Percentiles rank a stretch among this genome's conserved stretches.
Evolutionary conservation across 352 stramenopile species (phyloP).

Genomic region (Globisporangium paddicum): DNA sequence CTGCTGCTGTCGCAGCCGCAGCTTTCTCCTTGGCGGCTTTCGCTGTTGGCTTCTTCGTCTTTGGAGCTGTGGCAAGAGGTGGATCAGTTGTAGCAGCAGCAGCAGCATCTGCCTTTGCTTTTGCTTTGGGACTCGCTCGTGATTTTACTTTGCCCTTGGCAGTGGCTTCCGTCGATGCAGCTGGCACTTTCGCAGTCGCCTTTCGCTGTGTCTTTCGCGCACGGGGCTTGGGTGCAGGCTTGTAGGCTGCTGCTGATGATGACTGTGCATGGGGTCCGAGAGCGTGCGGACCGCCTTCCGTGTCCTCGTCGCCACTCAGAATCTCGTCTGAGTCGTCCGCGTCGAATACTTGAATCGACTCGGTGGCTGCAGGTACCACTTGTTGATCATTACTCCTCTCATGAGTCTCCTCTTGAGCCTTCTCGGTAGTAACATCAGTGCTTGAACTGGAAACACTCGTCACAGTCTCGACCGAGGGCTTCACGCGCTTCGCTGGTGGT

Average conservation of each 20-base stretch:
- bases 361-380: neutral
- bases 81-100: neutral
- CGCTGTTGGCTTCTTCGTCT: constrained; percentile 12
- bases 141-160: neutral
- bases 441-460: neutral
- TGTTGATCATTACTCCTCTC: neutral
- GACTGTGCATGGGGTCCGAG: neutral
- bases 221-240: neutral
- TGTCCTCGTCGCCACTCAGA: constrained; percentile 7
- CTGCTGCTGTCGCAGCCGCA: constrained; percentile 3
- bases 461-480: neutral
- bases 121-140: neutral
- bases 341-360: neutral
- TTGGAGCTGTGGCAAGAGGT: neutral
- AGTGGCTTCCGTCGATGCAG: neutral
- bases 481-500: constrained; percentile 11
- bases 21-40: constrained; percentile 13
- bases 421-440: neutral
- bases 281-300: constrained; percentile 1
- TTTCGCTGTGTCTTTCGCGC: neutral
- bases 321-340: constrained; percentile 4
- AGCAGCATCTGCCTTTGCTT: constrained; percentile 3
- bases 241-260: neutral
- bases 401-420: neutral
- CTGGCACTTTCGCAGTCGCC: neutral